phyloP scores from a whole-genome alignment of 805 yeast species.

The Lipomyces spencermartinsiae region DNA sequence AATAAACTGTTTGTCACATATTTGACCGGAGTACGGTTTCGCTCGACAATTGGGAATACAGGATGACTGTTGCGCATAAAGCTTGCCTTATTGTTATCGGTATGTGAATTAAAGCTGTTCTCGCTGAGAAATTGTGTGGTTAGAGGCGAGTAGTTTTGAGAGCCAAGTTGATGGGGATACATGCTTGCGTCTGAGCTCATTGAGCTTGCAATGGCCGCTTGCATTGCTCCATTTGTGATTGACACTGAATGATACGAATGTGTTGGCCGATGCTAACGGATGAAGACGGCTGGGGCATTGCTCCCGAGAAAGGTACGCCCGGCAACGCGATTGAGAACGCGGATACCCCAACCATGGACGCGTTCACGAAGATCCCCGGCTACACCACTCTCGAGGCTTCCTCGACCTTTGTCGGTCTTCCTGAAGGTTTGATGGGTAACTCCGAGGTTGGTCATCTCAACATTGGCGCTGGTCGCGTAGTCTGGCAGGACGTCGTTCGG shows the following conservation, averaged over 20 bases:
- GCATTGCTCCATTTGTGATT: not conserved
- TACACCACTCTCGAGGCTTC: conserved; percentile 39
- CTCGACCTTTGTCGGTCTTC: conserved; percentile 39
- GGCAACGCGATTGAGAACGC: conserved; percentile 40
- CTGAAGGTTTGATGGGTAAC: conserved; percentile 41
- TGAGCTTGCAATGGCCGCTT: not conserved
- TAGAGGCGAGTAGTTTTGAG: not conserved
- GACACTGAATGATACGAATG: not conserved
- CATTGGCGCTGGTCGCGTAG: conserved; percentile 42
- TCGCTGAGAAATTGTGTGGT: not conserved
- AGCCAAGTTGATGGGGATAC: not conserved
- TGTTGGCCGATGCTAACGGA: not conserved
- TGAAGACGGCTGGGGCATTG: conserved; percentile 38
- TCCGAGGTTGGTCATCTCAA: conserved; percentile 41
- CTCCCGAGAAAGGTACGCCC: conserved; percentile 29
- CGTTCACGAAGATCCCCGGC: conserved; percentile 29
- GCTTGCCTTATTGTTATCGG: conserved; percentile 39
- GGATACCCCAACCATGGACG: conserved; percentile 38
- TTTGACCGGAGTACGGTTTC: too few species aligned
- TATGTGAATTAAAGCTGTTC: conserved; percentile 13
- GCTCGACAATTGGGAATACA: not conserved
- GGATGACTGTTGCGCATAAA: conserved; percentile 27
- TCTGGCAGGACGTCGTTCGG: conserved; percentile 41
- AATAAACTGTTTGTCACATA: too few species aligned
- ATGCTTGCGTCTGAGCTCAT: not conserved